Conservation (phyloP, 148 eudicot species). For the Nepenthes mirabilis region DNA sequence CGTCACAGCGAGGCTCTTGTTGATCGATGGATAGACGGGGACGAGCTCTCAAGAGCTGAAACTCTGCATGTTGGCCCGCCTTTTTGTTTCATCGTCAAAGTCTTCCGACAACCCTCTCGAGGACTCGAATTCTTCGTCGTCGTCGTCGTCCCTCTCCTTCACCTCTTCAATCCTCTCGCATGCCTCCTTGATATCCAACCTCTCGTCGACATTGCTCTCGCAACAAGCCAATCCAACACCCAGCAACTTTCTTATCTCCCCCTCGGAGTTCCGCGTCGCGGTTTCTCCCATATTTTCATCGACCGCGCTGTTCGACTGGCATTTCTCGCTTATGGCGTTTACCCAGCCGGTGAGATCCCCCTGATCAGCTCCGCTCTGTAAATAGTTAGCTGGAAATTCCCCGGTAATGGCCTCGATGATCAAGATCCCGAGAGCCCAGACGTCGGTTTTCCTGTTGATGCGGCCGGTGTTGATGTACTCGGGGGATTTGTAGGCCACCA, state of each 20-base stretch:
- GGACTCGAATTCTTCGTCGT: constrained; percentile 32
- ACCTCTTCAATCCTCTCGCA: constrained; percentile 49
- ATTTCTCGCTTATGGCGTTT: constrained; percentile 11
- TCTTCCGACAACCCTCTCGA: constrained; percentile 45
- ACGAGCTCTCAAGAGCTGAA: no score
- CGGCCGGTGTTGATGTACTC: constrained; percentile 43
- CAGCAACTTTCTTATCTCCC: constrained; percentile 61
- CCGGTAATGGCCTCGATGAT: constrained; percentile 69
- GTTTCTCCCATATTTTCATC: constrained; percentile 43
- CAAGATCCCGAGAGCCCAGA: constrained; percentile 64
- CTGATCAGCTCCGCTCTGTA: constrained; percentile 36
- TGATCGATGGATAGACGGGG: no score
- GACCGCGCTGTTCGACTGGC: constrained; percentile 15
- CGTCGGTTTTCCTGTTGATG: constrained; percentile 62
- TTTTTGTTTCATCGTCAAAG: constrained; percentile 28
- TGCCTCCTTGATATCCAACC: constrained; percentile 63
- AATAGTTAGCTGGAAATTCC: constrained; percentile 33
- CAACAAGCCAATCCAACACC: constrained; percentile 53
- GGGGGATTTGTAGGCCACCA: constrained; percentile 82
- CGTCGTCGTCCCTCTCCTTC: constrained; percentile 38
- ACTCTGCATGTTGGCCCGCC: constrained; percentile 11
- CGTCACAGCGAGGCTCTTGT: no score
- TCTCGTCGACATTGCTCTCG: constrained; percentile 38
- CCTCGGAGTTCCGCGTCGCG: constrained; percentile 13
- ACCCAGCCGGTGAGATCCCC: constrained; percentile 37